Conservation (phyloP, 2,329 filamentous ascomycete species). For the Chlorencoelia australis region DNA sequence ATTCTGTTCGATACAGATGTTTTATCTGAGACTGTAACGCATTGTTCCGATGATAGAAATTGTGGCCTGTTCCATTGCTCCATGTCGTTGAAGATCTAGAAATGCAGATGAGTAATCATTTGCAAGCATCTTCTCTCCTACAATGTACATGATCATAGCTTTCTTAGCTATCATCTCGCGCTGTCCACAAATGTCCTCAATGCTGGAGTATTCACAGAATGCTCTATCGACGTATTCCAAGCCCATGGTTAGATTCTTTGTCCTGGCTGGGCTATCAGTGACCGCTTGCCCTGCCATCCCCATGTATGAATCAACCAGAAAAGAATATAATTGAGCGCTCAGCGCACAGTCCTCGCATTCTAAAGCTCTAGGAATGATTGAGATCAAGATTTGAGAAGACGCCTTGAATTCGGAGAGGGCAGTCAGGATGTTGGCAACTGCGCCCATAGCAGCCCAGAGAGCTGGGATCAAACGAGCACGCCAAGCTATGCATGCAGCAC, state of each 20-base stretch:
- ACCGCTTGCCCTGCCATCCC: slow-evolving; percentile 45
- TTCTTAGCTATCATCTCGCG: slow-evolving; percentile 58
- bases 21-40: too few relatives aligned
- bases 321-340: slow-evolving; percentile 46
- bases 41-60: too few relatives aligned
- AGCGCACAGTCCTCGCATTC: slow-evolving; percentile 49
- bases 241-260: slow-evolving; percentile 37
- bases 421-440: slow-evolving; percentile 47
- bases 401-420: slow-evolving; percentile 50
- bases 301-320: slow-evolving; percentile 54
- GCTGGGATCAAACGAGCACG: slow-evolving; percentile 46
- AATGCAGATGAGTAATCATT: slow-evolving; percentile 46
- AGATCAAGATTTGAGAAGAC: slow-evolving; percentile 44
- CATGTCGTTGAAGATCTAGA: slow-evolving; percentile 36
- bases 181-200: slow-evolving; percentile 49
- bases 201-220: slow-evolving; percentile 40
- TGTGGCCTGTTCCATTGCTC: too few relatives aligned
- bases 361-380: slow-evolving; percentile 53
- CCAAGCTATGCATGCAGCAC: slow-evolving; percentile 53
- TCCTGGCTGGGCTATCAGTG: slow-evolving; percentile 29
- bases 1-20: too few relatives aligned
- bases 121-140: slow-evolving; percentile 44
- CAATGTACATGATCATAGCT: slow-evolving; percentile 49
- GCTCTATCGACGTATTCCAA: slow-evolving; percentile 23
- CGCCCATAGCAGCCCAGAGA: slow-evolving; percentile 50